Evolutionary conservation across 2,329 filamentous ascomycete genomes (phyloP), one percentile per base, ranked within the genome.

Genomic region (Metarhizium album): DNA sequence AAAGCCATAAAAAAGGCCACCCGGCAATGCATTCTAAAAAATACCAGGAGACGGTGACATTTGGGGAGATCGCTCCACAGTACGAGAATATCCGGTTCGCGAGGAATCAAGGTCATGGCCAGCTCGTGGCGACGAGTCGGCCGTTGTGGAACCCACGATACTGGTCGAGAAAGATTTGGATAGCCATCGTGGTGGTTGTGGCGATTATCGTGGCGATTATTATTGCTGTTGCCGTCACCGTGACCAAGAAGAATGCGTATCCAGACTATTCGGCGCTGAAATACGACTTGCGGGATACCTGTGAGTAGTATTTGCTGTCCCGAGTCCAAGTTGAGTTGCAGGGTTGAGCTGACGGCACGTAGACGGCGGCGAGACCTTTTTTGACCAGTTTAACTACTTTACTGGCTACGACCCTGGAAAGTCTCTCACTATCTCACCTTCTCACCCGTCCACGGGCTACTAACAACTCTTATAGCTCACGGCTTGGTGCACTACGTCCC

Each of bases 401-500:
- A 67, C 63, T 16, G 73, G 69, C 53, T 75, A 69, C 46, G 76
- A 79, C 50, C 75, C 74, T 2, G 62, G 71, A 72, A 59, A 50
- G 67, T 50, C 9, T 29, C 20, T 18, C 18, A 14, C 3, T 20
- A 5, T 38, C 20, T 24, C 18, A 7, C 2, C 20, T 20, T 5
- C 3, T 11, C n/a, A 20, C 20, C n/a, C 38, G 6, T 14, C 6
- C 20, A 20, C 38, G 6, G 4, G 20, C 38, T 24, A 18, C 24
- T n/a, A 18, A 33, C 29, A 18, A 9, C 27, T 18, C 37, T 11
- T 20, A 23, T 49, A 70, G 70, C 75, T 11, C 51, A 62, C 4
- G 76, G 76, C 1, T 75, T 75, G 51, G 75, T 79, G 13, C 75
- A 79, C 55, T 80, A 80, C 52, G 75, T 78, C 4, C 70, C 73